Evolutionary conservation across 176 grass and related monocot genomes (phyloP).

Genomic region (Poa pratensis): DNA sequence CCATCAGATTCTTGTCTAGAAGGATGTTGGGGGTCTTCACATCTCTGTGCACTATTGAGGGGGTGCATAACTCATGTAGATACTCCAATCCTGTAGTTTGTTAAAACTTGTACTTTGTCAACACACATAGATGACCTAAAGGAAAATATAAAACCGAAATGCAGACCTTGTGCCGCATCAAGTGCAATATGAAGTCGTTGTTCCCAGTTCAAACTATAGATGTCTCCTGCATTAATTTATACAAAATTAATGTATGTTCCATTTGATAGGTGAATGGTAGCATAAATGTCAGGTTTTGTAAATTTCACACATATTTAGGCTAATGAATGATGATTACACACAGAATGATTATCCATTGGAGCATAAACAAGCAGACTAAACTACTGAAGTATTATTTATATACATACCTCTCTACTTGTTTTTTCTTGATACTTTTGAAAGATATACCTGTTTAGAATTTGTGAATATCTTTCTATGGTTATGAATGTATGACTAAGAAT

Average conservation of each 20-base stretch:
- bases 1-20: conserved; percentile 41
- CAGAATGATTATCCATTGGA: too few relatives aligned
- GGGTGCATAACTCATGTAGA: conserved; percentile 41
- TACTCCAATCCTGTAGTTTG: conserved; percentile 42
- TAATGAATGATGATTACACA: conserved; percentile 1
- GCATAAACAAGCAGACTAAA: background rate
- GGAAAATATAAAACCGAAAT: background rate
- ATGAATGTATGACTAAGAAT: background rate
- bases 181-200: conserved; percentile 53
- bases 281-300: background rate
- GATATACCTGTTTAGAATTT: conserved; percentile 1
- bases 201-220: conserved; percentile 34
- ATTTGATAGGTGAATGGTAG: background rate
- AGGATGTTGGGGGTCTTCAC: conserved; percentile 51
- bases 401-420: background rate
- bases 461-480: background rate
- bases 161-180: conserved; percentile 52
- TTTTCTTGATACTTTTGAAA: background rate
- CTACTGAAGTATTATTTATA: background rate
- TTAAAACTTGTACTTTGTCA: background rate
- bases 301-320: background rate
- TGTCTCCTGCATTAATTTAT: background rate
- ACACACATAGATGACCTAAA: conserved; percentile 1
- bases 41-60: conserved; percentile 47
- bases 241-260: background rate